phyloP scores from a whole-genome alignment of 371 early-diverging fungal genomes.

The Circinella minor region DNA sequence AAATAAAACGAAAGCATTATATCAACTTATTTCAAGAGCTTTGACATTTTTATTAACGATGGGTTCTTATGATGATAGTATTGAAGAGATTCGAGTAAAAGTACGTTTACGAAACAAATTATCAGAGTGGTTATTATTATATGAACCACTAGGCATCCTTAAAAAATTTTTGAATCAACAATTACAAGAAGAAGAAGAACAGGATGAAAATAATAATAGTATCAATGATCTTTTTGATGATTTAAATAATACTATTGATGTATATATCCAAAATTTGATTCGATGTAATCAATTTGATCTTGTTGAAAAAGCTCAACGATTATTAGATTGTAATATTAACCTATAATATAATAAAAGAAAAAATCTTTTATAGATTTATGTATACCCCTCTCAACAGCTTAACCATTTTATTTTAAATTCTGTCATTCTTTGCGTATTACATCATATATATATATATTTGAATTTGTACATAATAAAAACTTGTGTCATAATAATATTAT shows the following conservation, averaged over 20 bases:
- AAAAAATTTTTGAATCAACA: constrained; percentile 6
- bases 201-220: background rate
- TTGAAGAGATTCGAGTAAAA: constrained; percentile 14
- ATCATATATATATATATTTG: no score
- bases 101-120: constrained; percentile 23
- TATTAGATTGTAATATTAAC: background rate
- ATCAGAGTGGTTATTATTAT: constrained; percentile 22
- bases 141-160: constrained; percentile 30
- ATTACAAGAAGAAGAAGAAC: background rate
- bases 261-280: background rate
- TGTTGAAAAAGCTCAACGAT: background rate
- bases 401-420: no score
- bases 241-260: constrained; percentile 3
- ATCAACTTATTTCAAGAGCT: background rate
- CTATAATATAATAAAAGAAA: no score
- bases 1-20: background rate
- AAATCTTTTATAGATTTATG: no score
- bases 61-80: background rate
- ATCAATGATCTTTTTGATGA: background rate
- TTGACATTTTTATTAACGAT: background rate
- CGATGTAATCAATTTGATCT: background rate
- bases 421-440: no score
- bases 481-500: no score
- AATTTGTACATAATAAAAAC: no score
- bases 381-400: no score